These are phyloP conservation scores for Neurospora tetrasperma DNA, from an alignment of 495 filamentous ascomycete genomes.

Conservation along the genomic window DNA sequence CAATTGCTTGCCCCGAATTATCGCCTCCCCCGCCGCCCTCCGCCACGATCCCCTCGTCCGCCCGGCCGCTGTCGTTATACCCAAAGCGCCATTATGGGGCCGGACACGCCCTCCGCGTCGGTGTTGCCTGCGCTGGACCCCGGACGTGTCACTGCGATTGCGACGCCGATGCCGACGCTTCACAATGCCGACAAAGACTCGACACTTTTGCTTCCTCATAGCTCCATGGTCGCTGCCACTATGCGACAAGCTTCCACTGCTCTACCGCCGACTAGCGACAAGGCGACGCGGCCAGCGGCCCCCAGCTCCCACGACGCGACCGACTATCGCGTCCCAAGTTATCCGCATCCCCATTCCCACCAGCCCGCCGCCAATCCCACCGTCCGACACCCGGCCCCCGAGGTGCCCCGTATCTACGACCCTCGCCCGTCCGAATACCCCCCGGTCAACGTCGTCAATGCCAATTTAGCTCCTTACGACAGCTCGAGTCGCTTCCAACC, in stretches of 20 bases:
- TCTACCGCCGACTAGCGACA: not conserved
- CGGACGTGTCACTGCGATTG: slow-evolving; percentile 9
- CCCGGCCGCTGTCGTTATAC: slow-evolving; percentile 1
- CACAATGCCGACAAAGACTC: slow-evolving; percentile 16
- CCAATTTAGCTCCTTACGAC: not conserved
- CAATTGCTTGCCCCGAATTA: slow-evolving; percentile 3
- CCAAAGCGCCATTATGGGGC: slow-evolving; percentile 13
- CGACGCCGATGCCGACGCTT: not conserved
- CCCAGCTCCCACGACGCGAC: slow-evolving; percentile 3
- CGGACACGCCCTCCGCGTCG: slow-evolving; percentile 11
- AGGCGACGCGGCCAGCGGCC: not conserved
- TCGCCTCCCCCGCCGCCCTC: not conserved
- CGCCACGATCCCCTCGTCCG: not conserved
- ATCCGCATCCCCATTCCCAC: slow-evolving; percentile 6
- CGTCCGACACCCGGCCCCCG: slow-evolving; percentile 10
- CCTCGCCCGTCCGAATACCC: slow-evolving; percentile 4
- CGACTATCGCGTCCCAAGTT: slow-evolving; percentile 1
- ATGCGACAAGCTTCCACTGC: not conserved
- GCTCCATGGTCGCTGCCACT: not conserved
- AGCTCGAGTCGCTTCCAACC: not conserved
- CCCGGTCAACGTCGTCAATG: not conserved
- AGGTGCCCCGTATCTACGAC: not conserved
- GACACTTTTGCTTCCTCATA: slow-evolving; percentile 8
- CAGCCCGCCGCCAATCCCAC: slow-evolving; percentile 11
- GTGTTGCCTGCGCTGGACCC: slow-evolving; percentile 19